These are phyloP conservation scores for Kuraishia ogatae DNA, from an alignment of 805 yeast genomes.

Conservation along the genomic window DNA sequence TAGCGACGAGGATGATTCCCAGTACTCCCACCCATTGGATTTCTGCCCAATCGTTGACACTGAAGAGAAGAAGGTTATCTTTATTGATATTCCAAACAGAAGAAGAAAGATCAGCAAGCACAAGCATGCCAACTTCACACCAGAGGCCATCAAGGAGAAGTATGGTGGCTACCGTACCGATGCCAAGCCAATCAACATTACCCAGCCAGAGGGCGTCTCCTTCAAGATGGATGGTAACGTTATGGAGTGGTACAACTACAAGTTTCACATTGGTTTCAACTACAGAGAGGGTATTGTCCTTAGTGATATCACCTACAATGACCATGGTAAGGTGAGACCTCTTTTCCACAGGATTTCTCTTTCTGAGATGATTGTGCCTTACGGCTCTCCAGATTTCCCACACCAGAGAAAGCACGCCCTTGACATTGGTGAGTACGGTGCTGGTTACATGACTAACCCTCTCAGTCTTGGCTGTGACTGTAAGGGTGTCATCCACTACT, in stretches of 20 bases:
- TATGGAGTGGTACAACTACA: slow-evolving; percentile 72
- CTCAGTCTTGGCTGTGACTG: slow-evolving; percentile 76
- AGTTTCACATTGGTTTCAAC: slow-evolving; percentile 76
- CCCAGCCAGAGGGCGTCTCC: slow-evolving; percentile 80
- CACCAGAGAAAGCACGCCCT: slow-evolving; percentile 83
- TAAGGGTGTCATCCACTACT: slow-evolving; percentile 76
- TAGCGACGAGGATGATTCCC: slow-evolving; percentile 65
- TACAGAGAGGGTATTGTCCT: slow-evolving; percentile 80
- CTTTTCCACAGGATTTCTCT: slow-evolving; percentile 72
- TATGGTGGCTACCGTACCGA: slow-evolving; percentile 58
- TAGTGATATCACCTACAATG: slow-evolving; percentile 65
- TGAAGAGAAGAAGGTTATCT: slow-evolving; percentile 58
- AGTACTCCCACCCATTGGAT: slow-evolving; percentile 63
- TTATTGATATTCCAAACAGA: slow-evolving; percentile 65
- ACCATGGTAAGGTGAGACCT: slow-evolving; percentile 66
- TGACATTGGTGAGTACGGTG: slow-evolving; percentile 85
- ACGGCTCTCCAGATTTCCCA: slow-evolving; percentile 71
- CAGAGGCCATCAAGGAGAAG: slow-evolving; percentile 51
- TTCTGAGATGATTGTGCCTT: slow-evolving; percentile 81
- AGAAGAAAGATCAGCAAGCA: slow-evolving; percentile 65
- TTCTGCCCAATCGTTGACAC: slow-evolving; percentile 79
- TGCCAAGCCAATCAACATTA: slow-evolving; percentile 56
- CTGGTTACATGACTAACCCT: slow-evolving; percentile 79
- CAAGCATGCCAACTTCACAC: slow-evolving; percentile 65
- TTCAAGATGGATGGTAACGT: slow-evolving; percentile 62